These are phyloP conservation scores for Pseudoscleropodium purum DNA, from an alignment of 225 moss, liverwort and hornwort genomes.

Conservation along the genomic window DNA sequence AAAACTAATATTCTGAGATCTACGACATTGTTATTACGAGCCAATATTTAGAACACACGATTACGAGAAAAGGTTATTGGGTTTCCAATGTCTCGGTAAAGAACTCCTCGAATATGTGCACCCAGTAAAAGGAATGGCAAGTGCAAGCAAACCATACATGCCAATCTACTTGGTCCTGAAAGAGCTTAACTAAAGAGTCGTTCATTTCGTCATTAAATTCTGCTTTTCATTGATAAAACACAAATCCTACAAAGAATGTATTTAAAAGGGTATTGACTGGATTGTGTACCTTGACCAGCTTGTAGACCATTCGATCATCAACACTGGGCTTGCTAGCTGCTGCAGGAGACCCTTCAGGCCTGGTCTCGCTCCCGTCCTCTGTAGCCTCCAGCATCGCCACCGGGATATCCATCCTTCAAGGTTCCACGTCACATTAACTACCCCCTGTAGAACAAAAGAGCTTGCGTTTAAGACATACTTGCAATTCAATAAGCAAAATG, in stretches of 20 bases:
- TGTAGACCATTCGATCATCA: conserved; percentile 57
- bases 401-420: conserved; percentile 8
- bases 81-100: neutral
- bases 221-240: neutral
- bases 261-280: neutral
- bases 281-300: conserved; percentile 68
- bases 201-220: neutral
- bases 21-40: neutral
- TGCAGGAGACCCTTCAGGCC: conserved; percentile 30
- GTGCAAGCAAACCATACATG: neutral
- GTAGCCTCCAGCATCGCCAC: conserved; percentile 53
- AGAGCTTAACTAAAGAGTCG: neutral
- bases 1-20: neutral
- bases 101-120: neutral
- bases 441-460: conserved; percentile 9
- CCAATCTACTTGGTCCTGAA: neutral
- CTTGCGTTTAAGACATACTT: neutral
- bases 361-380: conserved; percentile 31
- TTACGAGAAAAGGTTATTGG: neutral
- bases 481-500: neutral
- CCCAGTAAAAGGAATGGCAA: neutral
- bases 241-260: neutral
- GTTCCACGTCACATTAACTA: conserved; percentile 32
- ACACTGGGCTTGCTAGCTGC: conserved; percentile 34
- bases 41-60: neutral